These are phyloP conservation scores for Parastagonospora avenae DNA, from an alignment of 2,329 filamentous ascomycete genomes.

Conservation along the genomic window DNA sequence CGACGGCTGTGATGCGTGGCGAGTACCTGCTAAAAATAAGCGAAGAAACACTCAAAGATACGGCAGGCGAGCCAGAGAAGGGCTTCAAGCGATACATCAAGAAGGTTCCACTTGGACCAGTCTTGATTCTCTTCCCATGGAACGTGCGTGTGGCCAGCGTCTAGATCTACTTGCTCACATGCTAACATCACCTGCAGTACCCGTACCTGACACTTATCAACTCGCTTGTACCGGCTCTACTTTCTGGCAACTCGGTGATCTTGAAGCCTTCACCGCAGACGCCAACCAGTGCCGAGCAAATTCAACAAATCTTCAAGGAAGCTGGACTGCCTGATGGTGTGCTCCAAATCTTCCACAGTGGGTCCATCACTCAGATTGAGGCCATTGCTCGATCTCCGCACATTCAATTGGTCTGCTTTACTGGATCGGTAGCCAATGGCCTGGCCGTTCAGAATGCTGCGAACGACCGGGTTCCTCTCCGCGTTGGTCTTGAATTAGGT, in stretches of 20 bases:
- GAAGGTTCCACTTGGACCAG: constrained; percentile 85
- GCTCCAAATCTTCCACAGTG: constrained; percentile 90
- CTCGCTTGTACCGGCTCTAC: constrained; percentile 86
- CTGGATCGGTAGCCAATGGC: constrained; percentile 87
- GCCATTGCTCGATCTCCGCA: constrained; percentile 76
- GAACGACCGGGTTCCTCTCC: constrained; percentile 75
- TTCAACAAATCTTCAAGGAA: constrained; percentile 74
- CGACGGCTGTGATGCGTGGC: constrained; percentile 82
- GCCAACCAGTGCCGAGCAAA: constrained; percentile 86
- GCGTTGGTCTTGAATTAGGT: constrained; percentile 87
- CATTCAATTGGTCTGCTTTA: constrained; percentile 87
- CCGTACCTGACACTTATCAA: constrained; percentile 94
- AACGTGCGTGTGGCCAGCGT: constrained; percentile 69
- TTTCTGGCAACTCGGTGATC: constrained; percentile 89
- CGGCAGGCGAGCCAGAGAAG: constrained; percentile 79
- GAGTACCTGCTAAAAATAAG: constrained; percentile 87
- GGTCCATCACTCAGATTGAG: constrained; percentile 77
- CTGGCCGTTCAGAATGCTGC: constrained; percentile 85
- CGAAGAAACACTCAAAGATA: constrained; percentile 77
- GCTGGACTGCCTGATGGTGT: constrained; percentile 84
- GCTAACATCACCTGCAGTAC: constrained; percentile 65
- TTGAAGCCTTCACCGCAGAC: constrained; percentile 95
- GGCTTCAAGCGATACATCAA: constrained; percentile 91
- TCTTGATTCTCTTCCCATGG: constrained; percentile 92
- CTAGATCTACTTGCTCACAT: constrained; percentile 8